Evolutionary conservation across 225 moss, liverwort and hornwort species (phyloP), one percentile per base, ranked within the genome.

Genomic region (Pleurozium schreberi): DNA sequence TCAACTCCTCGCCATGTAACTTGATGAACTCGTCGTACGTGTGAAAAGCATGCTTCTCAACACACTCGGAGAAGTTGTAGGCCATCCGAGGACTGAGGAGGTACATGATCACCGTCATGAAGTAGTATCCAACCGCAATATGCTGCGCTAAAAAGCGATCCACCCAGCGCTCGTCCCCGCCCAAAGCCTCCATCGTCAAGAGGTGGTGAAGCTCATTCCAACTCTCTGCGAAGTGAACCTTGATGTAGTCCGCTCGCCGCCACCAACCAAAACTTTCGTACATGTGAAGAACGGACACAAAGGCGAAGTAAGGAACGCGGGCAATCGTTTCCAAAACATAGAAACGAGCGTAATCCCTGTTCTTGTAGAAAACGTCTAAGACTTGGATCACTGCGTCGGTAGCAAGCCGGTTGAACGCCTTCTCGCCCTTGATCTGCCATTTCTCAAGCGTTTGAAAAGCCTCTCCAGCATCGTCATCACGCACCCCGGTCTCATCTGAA

Each of bases 161-260:
- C 70, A 94, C 85, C 98, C 97, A 98, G 55, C 94, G 93, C 85
- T 97, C 93, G 90, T 98, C 97, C 84, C 98, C 98, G 79, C 97
- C 96, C 85, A 98, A 85, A 6, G 98, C 96, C 96, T 98, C 98
- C 96, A 98, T 97, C 30, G 95, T 97, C 90, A 98, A 91, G 71
- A 98, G 95, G 67, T 98, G 98, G 89, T 98, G 98, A 50, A 98
- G 92, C 86, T 98, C 98, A 85, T 98, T 98, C 97, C 98, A 98
- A 91, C 98, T 98, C 90, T 98, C 96, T 22, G 97, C 97, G 78
- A 98, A 98, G 85, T 97, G 98, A 50, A 98, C 94, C 89, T 98
- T 96, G 21, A 98, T 90, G 92, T 98, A 97, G 84, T 97, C 98
- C 53, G 93, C 93, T 61, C 97, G 96, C 87, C 98, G 93, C 98